Evolutionary conservation across 164 flowering plant species (phyloP), one percentile per base, ranked within the genome.

Genomic region (Tinospora cordifolia): DNA sequence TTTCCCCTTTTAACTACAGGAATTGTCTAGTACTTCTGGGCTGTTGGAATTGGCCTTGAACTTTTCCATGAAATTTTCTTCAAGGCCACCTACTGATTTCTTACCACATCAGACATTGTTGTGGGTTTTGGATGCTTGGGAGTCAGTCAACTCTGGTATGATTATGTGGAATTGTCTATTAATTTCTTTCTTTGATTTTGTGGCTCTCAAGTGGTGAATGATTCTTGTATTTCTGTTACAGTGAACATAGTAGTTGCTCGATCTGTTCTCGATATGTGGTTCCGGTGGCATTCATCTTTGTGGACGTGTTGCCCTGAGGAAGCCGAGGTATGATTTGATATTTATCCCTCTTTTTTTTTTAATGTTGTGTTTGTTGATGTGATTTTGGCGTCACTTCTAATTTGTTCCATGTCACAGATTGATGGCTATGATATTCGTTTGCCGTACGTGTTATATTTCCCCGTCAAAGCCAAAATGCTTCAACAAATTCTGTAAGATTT

Each of bases 251-350:
- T 81, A 67, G 64, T 88, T 27, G 74, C 88, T 10, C 80, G 88
- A 77, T 87, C 80, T 75, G 77, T 82, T 70, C 87, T 87, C 74
- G 99, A 92, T 68, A 84, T 95, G 90, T 92, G 97, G 99, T 86
- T 80, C 66, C 82, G 76, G 65, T 95, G 99, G 99, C 99, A 95
- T 81, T 82, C 83, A 24, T 84, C 80, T 66, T 72, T 91, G 84
- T 95, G 99, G 99, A 79, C 30, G 34, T 38, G 69, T 67, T 57
- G 62, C 15, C 69, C 74, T 69, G 68, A 49, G 66, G 62, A 60
- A 68, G 64, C 76, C 41, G 72, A 76, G 86, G 97, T 87, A 82
- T 73, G 34, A 65, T 14, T 34, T 30, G 22, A 47, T 58, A 10
- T 46, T 71, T 9, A 10, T 8, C 22, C 22, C 59, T 17, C 21